A percentile compares a stretch with the other conserved stretches of the same genome.
These are phyloP conservation scores for Cubamyces sp. DNA, from an alignment of 768 basidiomycete species.

Conservation along the genomic window DNA sequence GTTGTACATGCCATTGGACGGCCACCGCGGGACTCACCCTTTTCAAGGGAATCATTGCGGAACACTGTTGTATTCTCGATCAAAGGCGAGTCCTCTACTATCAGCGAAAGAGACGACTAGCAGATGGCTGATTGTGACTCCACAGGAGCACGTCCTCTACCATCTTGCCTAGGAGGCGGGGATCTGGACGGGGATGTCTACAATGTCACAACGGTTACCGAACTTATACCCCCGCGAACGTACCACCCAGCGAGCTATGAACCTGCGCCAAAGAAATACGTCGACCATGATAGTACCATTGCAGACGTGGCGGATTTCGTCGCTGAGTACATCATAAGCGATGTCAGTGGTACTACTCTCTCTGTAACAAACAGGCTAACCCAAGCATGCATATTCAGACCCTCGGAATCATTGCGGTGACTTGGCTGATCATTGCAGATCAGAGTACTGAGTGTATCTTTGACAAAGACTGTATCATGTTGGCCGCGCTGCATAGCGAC, in stretches of 20 bases:
- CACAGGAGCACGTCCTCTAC: slow-evolving; percentile 59
- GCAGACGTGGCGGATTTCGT: slow-evolving; percentile 71
- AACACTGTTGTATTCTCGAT: slow-evolving; percentile 72
- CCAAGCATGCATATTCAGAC: slow-evolving; percentile 40
- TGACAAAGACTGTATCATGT: slow-evolving; percentile 52
- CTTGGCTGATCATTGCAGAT: slow-evolving; percentile 70
- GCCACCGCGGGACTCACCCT: slow-evolving; percentile 59
- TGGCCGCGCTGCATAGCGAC: slow-evolving; percentile 62
- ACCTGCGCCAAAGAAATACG: slow-evolving; percentile 48
- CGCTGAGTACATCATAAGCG: slow-evolving; percentile 67
- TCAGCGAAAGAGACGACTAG: not conserved
- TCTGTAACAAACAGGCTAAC: not conserved
- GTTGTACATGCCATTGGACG: slow-evolving; percentile 60
- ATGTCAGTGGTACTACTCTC: slow-evolving; percentile 43
- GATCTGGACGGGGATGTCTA: slow-evolving; percentile 58
- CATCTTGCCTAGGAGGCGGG: slow-evolving; percentile 67
- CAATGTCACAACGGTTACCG: slow-evolving; percentile 30
- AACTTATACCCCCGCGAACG: slow-evolving; percentile 33
- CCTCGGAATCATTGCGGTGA: slow-evolving; percentile 63
- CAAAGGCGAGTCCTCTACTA: slow-evolving; percentile 42
- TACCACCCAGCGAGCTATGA: slow-evolving; percentile 51
- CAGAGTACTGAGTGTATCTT: slow-evolving; percentile 50
- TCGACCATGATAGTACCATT: slow-evolving; percentile 57
- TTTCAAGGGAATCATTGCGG: slow-evolving; percentile 51
- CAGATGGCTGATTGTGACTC: not conserved